A percentile compares a stretch with the other conserved stretches of the same genome.
These are phyloP conservation scores for Endocalyx cinctus DNA, from an alignment of 2,329 filamentous ascomycete species.

Conservation along the genomic window DNA sequence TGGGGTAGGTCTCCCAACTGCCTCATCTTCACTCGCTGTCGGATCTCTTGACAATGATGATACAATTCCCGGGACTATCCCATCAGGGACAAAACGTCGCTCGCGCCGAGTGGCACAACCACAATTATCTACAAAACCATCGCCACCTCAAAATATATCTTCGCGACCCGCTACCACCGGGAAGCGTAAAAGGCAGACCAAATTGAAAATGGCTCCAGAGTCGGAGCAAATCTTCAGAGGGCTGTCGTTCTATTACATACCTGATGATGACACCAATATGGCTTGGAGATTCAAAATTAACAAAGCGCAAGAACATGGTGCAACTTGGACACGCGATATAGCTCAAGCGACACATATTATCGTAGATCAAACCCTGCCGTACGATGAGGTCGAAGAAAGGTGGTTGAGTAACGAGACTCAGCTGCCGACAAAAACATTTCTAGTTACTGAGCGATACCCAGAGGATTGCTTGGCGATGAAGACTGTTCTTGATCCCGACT, in stretches of 20 bases:
- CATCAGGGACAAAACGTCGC: conserved; percentile 6
- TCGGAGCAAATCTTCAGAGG: conserved; percentile 54
- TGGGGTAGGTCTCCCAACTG: conserved; percentile 1
- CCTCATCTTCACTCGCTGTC: conserved; percentile 1
- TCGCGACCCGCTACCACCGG: conserved; percentile 24
- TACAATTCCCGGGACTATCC: conserved; percentile 15
- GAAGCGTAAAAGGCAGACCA: conserved; percentile 42
- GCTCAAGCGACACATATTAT: conserved; percentile 69
- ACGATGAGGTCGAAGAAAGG: conserved; percentile 60
- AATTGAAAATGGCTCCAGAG: conserved; percentile 44
- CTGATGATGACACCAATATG: conserved; percentile 68
- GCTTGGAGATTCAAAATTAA: conserved; percentile 66
- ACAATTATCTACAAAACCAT: conserved; percentile 13
- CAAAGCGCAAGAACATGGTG: conserved; percentile 72
- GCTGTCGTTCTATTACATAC: conserved; percentile 72
- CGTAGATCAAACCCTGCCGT: conserved; percentile 65
- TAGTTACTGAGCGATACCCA: too few species aligned
- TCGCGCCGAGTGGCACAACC: conserved; percentile 7
- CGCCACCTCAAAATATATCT: conserved; percentile 11
- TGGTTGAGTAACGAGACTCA: too few species aligned
- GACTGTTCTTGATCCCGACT: too few species aligned
- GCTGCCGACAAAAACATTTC: too few species aligned
- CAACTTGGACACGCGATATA: conserved; percentile 60
- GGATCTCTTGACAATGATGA: conserved; percentile 4
- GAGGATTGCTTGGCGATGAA: too few species aligned